Evolutionary conservation across 2,329 filamentous ascomycete genomes (phyloP), one percentile per base, ranked within the genome.

Genomic region (Beauveria caledonica): DNA sequence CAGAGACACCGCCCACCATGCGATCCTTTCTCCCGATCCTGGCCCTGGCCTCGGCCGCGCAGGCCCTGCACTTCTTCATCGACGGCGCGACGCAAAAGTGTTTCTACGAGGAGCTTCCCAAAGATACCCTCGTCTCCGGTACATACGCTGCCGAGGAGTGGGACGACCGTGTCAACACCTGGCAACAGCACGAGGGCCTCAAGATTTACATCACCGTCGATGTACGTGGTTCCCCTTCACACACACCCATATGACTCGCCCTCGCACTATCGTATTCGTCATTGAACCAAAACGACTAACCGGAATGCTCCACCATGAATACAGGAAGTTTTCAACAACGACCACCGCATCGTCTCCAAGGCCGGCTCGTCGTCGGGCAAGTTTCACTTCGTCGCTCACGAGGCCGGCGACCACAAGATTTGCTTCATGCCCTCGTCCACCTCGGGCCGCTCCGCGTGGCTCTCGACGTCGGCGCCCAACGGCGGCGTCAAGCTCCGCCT

Each of bases 101-200:
- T 78, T 99, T 99, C 85, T 96, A 89, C 78, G 94, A 99, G 79
- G 93, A 97, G 76, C 84, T 99, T 62, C 92, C 94, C 66, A 97
- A 97, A 80, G 93, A 96, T 75, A 97, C 94, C 15, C 79, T 99
- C 62, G 93, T 99, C 60, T 92, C 97, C 62, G 94, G 94, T 67
- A 88, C 94, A 77, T 99, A 92, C 80, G 85, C 82, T 60, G 90
- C 91, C 55, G 88, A 94, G 75, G 89, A 95, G 74, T 94, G 85
- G 78, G 87, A 94, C 74, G 83, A 89, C 61, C 78, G 86, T 66
- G 77, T 80, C 61, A 83, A 84, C 66, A 73, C 77, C 56, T 97
- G 90, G 84, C 76, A 80, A 58, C 80, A 87, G 70, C 89, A 94
- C 73, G 81, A 86, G 64, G 87, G 87, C 65, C 80, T 96, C 63